Base-by-base conservation (phyloP, 2,329 filamentous ascomycete genomes). In the Botrytis squamosa region DNA sequence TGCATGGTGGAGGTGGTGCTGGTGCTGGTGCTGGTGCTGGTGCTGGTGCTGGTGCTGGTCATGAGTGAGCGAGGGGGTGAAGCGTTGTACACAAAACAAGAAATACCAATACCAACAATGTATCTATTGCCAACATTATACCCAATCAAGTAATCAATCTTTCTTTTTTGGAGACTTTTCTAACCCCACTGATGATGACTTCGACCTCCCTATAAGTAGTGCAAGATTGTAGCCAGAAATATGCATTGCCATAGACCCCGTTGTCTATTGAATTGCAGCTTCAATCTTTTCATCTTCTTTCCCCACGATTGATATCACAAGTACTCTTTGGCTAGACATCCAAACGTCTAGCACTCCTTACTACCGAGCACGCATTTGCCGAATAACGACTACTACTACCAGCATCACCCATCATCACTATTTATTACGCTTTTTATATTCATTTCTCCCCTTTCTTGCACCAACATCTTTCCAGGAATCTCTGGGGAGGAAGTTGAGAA, bases 61-160 rank as follows among this genome's bases (percentile, higher is more conserved):
- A 16, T n/a, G 49, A 16, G 20, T 22, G 46, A 49, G 46, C 25
- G 46, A 49, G 49, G 22, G 46, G n/a, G 42, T 68, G 49, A 68
- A 68, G 65, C 65, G 36, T 55, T 68, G 65, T 68, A 68, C 36
- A 68, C 49, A 57, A 55, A 52, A 67, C 44, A 33, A 49, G 42
- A 33, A 66, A 40, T 52, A 67, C 22, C 46, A 52, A 68, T 29
- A 68, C 25, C 36, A 68, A 68, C 65, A 68, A 57, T 68, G 18
- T 57, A 36, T 49, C 46, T 22, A 10, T 42, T 40, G 40, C 18
- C 36, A 68, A 68, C 29, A 42, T 29, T 40, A 33, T 36, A 68
- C 65, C 65, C 49, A 68, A 68, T 57, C 65, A 40, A 57, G 65
- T 57, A 68, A 68, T 38, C 49, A 22, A 16, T 57, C 36, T 22